Conservation (phyloP, 83 land plant species). For the Thuja plicata region DNA sequence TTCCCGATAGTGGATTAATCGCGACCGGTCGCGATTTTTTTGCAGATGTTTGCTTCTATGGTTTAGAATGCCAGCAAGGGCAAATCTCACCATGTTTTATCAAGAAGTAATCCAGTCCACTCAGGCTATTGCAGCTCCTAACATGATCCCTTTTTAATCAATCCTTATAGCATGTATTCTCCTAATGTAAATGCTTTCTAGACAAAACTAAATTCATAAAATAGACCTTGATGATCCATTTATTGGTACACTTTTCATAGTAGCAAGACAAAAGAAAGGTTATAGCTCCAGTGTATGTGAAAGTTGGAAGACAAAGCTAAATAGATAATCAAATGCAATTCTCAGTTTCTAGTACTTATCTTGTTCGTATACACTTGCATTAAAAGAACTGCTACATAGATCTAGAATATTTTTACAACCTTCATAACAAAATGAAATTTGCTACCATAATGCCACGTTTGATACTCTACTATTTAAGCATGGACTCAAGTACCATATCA, state of each 20-base stretch:
- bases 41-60: no score
- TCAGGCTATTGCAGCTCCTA: neutral
- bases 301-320: neutral
- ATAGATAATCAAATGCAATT: neutral
- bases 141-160: neutral
- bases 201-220: neutral
- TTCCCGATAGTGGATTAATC: no score
- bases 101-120: neutral
- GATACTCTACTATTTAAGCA: neutral
- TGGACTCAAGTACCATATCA: neutral
- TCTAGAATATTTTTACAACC: neutral
- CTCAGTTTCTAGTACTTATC: neutral
- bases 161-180: neutral
- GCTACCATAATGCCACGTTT: neutral
- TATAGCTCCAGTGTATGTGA: neutral
- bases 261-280: neutral
- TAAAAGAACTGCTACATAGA: neutral
- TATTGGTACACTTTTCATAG: neutral
- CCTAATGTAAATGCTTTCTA: neutral
- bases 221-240: neutral
- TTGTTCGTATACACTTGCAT: neutral
- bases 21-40: no score
- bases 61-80: neutral
- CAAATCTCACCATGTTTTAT: neutral
- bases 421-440: neutral